These are phyloP conservation scores for Aspergillus biplanus DNA, from an alignment of 495 filamentous ascomycete genomes.

Conservation along the genomic window DNA sequence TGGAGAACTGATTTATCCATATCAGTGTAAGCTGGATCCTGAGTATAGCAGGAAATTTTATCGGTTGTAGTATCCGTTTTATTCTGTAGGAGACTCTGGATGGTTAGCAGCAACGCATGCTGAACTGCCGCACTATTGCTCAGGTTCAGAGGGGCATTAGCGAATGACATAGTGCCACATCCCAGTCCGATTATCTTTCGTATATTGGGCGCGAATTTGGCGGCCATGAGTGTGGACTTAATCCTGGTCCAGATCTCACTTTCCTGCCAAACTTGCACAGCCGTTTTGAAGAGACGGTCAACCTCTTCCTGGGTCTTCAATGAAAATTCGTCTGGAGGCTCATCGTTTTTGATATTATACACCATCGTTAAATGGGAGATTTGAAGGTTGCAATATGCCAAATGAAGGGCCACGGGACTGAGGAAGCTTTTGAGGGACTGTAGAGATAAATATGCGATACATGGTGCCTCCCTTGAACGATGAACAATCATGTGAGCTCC, in stretches of 20 bases:
- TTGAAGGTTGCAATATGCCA: background rate
- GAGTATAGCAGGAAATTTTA: constrained; percentile 21
- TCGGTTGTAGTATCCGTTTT: background rate
- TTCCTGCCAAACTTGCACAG: constrained; percentile 1
- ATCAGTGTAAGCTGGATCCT: constrained; percentile 32
- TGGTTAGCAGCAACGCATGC: constrained; percentile 2
- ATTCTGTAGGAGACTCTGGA: background rate
- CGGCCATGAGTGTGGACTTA: background rate
- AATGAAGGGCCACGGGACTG: background rate
- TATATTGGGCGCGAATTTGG: constrained; percentile 9
- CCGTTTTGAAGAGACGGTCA: background rate
- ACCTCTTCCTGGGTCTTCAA: background rate
- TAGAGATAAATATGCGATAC: background rate
- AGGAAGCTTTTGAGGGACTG: background rate
- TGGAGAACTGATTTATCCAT: constrained; percentile 24
- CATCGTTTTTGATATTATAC: too few species aligned
- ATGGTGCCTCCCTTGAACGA: background rate
- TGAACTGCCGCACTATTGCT: constrained; percentile 11
- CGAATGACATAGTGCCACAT: constrained; percentile 17
- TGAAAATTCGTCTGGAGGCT: background rate
- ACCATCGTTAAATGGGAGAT: background rate
- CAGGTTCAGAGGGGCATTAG: background rate
- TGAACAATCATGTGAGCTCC: background rate
- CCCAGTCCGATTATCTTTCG: constrained; percentile 29
- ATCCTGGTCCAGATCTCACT: constrained; percentile 4